Evolutionary conservation across 148 eudicot species (phyloP).

Genomic region (Gaultheria prostrata): DNA sequence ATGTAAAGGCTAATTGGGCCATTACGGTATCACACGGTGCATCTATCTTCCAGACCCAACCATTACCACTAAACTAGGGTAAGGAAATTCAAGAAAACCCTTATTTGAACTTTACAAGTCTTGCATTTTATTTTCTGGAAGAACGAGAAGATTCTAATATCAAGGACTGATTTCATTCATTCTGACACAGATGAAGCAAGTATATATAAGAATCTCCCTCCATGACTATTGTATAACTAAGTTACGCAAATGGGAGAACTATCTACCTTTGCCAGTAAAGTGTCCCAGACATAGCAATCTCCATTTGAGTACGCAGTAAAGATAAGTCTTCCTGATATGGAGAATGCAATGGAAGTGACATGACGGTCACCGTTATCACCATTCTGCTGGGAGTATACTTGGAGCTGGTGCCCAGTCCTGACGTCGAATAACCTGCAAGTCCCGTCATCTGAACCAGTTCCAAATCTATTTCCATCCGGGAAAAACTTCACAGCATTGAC

Average conservation of each 20-base stretch:
- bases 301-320: constrained; percentile 86
- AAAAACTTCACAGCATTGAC: constrained; percentile 91
- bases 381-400: constrained; percentile 61
- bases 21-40: not conserved
- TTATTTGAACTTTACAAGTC: not conserved
- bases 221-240: constrained; percentile 20
- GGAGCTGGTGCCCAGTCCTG: constrained; percentile 97
- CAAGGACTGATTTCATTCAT: not conserved
- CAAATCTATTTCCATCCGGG: constrained; percentile 97
- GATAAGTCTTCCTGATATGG: constrained; percentile 88
- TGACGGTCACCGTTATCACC: constrained; percentile 53
- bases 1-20: not conserved
- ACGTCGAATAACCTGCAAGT: constrained; percentile 85
- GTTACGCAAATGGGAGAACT: constrained; percentile 7
- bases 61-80: not conserved
- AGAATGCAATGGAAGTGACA: constrained; percentile 83
- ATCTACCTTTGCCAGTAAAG: constrained; percentile 77
- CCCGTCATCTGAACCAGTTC: constrained; percentile 94
- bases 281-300: constrained; percentile 93
- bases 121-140: not conserved
- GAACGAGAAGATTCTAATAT: not conserved
- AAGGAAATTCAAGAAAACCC: not conserved
- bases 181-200: not conserved
- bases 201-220: not conserved
- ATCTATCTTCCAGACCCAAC: not conserved